Base-by-base conservation (phyloP, 495 filamentous ascomycete species). In the Penicillium dipodomyicola region DNA sequence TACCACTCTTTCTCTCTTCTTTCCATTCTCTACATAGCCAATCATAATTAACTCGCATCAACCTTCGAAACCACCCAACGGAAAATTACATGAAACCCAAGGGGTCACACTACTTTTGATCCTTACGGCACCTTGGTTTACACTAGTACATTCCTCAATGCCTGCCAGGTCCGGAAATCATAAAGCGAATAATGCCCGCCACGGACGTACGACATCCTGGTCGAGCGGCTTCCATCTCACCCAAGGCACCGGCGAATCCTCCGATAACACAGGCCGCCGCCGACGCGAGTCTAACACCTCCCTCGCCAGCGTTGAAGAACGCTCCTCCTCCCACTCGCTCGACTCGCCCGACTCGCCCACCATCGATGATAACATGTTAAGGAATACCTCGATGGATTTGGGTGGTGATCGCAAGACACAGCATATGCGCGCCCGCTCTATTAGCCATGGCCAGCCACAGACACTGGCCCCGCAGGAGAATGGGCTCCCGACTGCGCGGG, bases 201-300 rank as follows among this genome's bases (percentile, higher is more conserved):
- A 77, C 61, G 64, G 68, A 60, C 70, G 74, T 57, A 69, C 67
- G 49, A 73, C 68, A 58, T 77, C 74, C 49, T 77, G 74, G 74
- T 67, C 72, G 48, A 72, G 64, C 57, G 72, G 69, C 58, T 71
- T 62, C 58, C 63, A 75, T 57, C 37, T 68, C 54, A 64, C 39
- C 43, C 43, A 62, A 22, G 53, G 37, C 27, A 39, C 62, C 57
- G 65, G 65, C 60, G 65, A 73, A 67, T 52, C 67, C 25, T 71
- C 68, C 59, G 61, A 65, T 19, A 48, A 49, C 43, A 45, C 55
- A 29, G 70, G 69, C 52, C 72, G 74, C 44, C 74, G 74, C 41
- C 67, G 50, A 42, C 50, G 68, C 51, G 69, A 74, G 53, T 76
- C 73, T 42, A 74, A 67, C 44, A 33, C 67, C 52, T 74, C 74